These are phyloP conservation scores for Colletotrichum coccodes DNA, from an alignment of 2,329 filamentous ascomycete species.

Conservation along the genomic window DNA sequence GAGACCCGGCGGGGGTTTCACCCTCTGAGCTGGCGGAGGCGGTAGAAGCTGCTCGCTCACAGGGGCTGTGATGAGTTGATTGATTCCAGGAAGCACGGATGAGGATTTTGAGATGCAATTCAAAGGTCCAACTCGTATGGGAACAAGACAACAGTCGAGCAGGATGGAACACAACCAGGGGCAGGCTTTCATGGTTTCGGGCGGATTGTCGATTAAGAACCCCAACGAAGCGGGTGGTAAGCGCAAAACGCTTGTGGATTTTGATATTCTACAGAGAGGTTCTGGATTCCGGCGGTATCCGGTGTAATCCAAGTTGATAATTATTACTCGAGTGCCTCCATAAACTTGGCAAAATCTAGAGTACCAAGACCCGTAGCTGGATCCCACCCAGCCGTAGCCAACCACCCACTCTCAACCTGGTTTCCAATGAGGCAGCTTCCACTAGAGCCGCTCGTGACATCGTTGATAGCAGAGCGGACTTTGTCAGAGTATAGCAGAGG, in stretches of 20 bases:
- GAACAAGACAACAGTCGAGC: too few relatives aligned
- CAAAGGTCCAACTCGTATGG: too few relatives aligned
- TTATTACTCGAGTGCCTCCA: neutral
- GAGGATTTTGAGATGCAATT: neutral
- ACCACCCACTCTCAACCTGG: conserved; percentile 7
- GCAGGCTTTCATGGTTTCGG: too few relatives aligned
- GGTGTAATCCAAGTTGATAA: neutral
- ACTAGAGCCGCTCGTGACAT: conserved; percentile 1
- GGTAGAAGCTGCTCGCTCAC: conserved; percentile 33
- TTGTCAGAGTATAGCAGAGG: conserved; percentile 48
- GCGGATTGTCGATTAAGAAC: too few relatives aligned
- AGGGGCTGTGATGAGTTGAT: neutral
- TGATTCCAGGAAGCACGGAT: neutral
- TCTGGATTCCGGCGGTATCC: neutral
- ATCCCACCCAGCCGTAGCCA: conserved; percentile 11
- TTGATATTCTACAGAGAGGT: neutral
- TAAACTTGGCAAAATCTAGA: conserved; percentile 10
- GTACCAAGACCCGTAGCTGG: conserved; percentile 10
- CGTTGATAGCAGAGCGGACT: neutral
- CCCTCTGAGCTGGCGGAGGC: conserved; percentile 32
- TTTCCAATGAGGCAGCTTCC: neutral
- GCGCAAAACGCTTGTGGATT: too few relatives aligned
- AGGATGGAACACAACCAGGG: too few relatives aligned
- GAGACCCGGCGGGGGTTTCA: conserved; percentile 36
- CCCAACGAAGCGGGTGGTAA: too few relatives aligned